Conservation (phyloP, 306 rosid genomes). For the Cucurbita moschata region DNA sequence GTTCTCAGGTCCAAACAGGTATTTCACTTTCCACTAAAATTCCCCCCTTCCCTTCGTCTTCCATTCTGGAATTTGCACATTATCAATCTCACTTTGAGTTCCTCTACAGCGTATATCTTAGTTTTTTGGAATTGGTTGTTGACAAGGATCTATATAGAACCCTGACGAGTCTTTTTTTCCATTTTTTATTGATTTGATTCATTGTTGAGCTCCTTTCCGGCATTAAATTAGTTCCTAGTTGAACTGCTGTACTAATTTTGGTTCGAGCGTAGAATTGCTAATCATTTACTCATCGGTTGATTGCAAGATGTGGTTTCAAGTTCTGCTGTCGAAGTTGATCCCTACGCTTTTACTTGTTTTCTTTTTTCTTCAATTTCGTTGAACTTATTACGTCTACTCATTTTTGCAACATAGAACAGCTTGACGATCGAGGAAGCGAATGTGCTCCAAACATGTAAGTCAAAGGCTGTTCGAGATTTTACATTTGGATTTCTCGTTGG, state of each 20-base stretch:
- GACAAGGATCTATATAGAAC: background rate
- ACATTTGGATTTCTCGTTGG: conserved; percentile 22
- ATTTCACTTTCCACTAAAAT: background rate
- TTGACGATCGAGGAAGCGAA: conserved; percentile 32
- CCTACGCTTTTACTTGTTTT: background rate
- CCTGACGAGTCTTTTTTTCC: background rate
- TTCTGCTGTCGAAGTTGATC: background rate
- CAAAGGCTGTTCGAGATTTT: conserved; percentile 16
- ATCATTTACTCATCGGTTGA: background rate
- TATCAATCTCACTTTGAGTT: background rate
- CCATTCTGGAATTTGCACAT: background rate
- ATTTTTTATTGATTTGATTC: background rate
- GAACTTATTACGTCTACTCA: background rate
- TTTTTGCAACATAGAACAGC: conserved; percentile 12
- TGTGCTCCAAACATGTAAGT: conserved; percentile 24
- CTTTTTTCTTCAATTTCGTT: too few relatives aligned
- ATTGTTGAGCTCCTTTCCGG: background rate
- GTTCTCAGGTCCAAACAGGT: conserved; percentile 33
- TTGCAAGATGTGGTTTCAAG: background rate
- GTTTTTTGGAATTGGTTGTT: background rate
- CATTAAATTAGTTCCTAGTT: background rate
- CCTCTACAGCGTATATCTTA: background rate
- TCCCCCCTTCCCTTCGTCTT: background rate
- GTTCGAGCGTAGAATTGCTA: background rate
- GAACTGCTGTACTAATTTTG: background rate